phyloP scores from a whole-genome alignment of 148 eudicot genomes.

The Spergularia marina region DNA sequence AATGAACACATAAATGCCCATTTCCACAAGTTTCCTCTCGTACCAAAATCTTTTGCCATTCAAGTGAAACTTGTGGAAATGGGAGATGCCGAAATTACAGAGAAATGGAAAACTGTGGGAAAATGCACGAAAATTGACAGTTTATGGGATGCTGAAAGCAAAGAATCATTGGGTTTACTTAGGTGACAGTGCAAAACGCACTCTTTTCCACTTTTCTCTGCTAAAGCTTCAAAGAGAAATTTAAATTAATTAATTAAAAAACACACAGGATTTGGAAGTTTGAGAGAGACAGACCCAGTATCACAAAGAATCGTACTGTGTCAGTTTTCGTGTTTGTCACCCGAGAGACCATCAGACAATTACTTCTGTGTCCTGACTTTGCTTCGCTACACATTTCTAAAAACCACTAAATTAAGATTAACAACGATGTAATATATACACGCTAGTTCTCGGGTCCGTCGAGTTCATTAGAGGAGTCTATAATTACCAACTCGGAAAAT shows the following conservation, averaged over 20 bases:
- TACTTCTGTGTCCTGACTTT: conserved; percentile 13
- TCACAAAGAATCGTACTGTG: conserved; percentile 25
- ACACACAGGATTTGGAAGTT: not conserved
- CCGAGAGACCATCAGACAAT: conserved; percentile 24
- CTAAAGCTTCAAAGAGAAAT: not conserved
- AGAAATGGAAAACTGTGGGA: conserved; percentile 8
- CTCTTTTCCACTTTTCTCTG: conserved; percentile 15
- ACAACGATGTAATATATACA: too few relatives aligned
- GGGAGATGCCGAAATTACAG: too few relatives aligned
- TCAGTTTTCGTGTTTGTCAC: conserved; percentile 37
- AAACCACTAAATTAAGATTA: not conserved
- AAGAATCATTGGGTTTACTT: conserved; percentile 25
- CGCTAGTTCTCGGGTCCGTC: not conserved
- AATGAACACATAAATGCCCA: conserved; percentile 19
- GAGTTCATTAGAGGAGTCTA: too few relatives aligned
- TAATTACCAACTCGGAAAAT: too few relatives aligned
- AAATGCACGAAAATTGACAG: conserved; percentile 9
- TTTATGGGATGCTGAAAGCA: conserved; percentile 12
- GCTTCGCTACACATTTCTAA: not conserved
- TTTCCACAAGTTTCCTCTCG: conserved; percentile 18
- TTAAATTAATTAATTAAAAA: not conserved
- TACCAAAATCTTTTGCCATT: conserved; percentile 4
- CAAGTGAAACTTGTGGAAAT: conserved; percentile 9
- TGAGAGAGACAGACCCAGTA: conserved; percentile 15
- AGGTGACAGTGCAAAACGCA: conserved; percentile 14